phyloP scores from a whole-genome alignment of 116 monocot species.

The Cymodocea nodosa region DNA sequence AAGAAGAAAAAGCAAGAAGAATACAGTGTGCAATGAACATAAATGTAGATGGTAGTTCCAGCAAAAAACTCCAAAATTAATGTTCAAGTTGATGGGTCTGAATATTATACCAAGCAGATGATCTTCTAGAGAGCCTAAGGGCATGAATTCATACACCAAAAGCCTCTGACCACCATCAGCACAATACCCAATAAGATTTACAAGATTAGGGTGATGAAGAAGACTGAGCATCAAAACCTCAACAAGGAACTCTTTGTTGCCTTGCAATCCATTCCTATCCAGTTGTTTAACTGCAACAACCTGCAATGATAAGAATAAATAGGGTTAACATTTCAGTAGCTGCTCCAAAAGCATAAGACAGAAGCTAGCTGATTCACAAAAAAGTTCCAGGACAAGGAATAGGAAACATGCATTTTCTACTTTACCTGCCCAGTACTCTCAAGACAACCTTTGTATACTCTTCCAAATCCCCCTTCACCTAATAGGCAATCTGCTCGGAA shows the following conservation, averaged over 20 bases:
- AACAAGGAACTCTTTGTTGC: constrained; percentile 67
- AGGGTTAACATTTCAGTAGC: not conserved
- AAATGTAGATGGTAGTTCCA: no score
- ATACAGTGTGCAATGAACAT: no score
- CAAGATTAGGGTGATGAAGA: constrained; percentile 59
- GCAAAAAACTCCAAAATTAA: no score
- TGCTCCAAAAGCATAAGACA: not conserved
- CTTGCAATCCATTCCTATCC: constrained; percentile 60
- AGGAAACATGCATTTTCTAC: not conserved
- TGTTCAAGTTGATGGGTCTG: not conserved
- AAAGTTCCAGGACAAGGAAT: no score
- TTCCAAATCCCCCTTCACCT: constrained; percentile 29
- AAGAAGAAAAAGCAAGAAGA: no score
- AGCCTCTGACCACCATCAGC: constrained; percentile 76
- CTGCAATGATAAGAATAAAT: constrained; percentile 8
- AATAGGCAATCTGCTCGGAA: constrained; percentile 20
- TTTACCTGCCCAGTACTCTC: constrained; percentile 18
- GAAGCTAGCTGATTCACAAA: no score
- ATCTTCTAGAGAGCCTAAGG: constrained; percentile 67
- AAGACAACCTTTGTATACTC: constrained; percentile 18
- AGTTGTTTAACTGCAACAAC: constrained; percentile 70
- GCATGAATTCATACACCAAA: constrained; percentile 75
- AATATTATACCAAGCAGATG: constrained; percentile 26
- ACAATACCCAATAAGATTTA: constrained; percentile 71
- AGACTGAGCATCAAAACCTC: constrained; percentile 76